These are phyloP conservation scores for Papilionanthe hybrid DNA, from an alignment of 116 monocot genomes.

Conservation along the genomic window DNA sequence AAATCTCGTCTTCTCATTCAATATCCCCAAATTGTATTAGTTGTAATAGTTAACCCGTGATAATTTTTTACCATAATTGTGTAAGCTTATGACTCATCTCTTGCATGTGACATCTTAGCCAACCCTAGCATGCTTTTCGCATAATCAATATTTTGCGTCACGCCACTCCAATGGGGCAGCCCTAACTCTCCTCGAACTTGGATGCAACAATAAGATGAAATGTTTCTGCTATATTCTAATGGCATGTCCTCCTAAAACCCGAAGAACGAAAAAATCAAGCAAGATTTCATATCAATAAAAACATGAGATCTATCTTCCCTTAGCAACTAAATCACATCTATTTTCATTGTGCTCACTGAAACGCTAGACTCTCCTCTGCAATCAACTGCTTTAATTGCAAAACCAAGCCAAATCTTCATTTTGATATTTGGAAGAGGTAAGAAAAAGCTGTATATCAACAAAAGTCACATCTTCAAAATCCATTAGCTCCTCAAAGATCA, in stretches of 20 bases:
- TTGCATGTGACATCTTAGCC: not conserved
- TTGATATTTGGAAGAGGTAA: not conserved
- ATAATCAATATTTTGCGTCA: not conserved
- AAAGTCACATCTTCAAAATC: not conserved
- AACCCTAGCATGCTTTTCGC: not conserved
- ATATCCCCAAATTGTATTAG: not conserved
- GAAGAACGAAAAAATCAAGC: not conserved
- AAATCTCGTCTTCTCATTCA: too few species aligned
- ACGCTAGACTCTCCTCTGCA: not conserved
- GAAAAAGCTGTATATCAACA: not conserved
- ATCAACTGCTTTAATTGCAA: not conserved
- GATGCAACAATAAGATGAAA: not conserved
- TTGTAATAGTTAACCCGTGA: not conserved
- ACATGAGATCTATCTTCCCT: not conserved
- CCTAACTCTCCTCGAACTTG: not conserved
- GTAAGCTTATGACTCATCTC: not conserved
- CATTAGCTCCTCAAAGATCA: not conserved
- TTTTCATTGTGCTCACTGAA: not conserved
- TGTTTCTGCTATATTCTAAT: not conserved
- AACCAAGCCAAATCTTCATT: not conserved
- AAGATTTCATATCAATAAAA: not conserved
- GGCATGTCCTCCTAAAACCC: not conserved
- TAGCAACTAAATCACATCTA: not conserved
- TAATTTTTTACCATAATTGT: not conserved
- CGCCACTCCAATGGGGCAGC: not conserved